Conservation (phyloP, 2,329 filamentous ascomycete genomes). For the Fusarium nodosum region DNA sequence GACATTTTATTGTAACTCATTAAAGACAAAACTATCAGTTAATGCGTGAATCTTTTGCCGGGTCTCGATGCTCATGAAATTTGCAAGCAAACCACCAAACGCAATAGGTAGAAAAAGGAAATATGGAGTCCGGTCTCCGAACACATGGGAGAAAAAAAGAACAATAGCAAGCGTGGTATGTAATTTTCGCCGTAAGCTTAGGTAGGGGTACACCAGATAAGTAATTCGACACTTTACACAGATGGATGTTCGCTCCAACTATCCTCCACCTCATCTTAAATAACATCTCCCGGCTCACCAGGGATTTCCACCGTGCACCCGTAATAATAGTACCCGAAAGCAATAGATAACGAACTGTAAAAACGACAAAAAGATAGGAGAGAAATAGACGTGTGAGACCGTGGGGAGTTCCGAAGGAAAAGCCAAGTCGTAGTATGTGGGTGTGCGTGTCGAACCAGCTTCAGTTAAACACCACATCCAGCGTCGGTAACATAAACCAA, state of each 20-base stretch:
- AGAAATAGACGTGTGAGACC: conserved; percentile 35
- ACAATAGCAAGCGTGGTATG: conserved; percentile 45
- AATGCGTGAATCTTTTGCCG: conserved; percentile 29
- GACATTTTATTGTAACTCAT: conserved; percentile 28
- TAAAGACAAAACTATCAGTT: conserved; percentile 25
- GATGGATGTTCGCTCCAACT: conserved; percentile 26
- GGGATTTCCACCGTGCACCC: conserved; percentile 30
- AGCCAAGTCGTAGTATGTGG: conserved; percentile 29
- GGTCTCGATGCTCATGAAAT: conserved; percentile 11
- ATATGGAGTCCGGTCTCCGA: conserved; percentile 32
- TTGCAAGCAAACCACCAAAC: conserved; percentile 15
- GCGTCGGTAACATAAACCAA: conserved; percentile 41
- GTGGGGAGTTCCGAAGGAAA: conserved; percentile 32
- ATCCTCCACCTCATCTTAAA: conserved; percentile 41
- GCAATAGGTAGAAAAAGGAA: conserved; percentile 2
- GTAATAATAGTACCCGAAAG: conserved; percentile 27
- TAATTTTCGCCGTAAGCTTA: conserved; percentile 50
- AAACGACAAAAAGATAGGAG: conserved; percentile 39
- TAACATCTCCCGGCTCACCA: conserved; percentile 29
- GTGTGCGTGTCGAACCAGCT: conserved; percentile 28
- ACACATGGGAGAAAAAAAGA: conserved; percentile 37
- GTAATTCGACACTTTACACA: conserved; percentile 45
- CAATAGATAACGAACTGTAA: conserved; percentile 34
- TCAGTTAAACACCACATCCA: conserved; percentile 37
- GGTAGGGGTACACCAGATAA: conserved; percentile 46